Evolutionary conservation across 306 rosid genomes (phyloP).

Genomic region (Castanospermum australe): DNA sequence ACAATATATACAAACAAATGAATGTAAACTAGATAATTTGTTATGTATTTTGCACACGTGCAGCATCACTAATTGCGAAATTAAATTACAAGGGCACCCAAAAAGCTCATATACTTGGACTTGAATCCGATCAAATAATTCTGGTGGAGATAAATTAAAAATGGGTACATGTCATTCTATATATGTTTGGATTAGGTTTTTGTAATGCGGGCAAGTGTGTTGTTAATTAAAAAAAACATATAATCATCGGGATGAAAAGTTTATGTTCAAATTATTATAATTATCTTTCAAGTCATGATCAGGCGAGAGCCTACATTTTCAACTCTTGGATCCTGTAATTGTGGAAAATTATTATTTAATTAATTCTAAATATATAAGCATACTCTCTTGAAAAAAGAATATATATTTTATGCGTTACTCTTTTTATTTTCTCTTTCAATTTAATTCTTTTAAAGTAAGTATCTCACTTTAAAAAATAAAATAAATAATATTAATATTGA

Average conservation of each 20-base stretch:
- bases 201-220: background rate
- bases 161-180: background rate
- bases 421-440: background rate
- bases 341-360: constrained; percentile 26
- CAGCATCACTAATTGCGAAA: background rate
- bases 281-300: background rate
- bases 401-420: background rate
- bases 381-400: background rate
- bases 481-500: too few species aligned
- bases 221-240: background rate
- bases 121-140: background rate
- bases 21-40: too few species aligned
- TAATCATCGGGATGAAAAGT: background rate
- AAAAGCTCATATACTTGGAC: background rate
- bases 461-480: too few species aligned
- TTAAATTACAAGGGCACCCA: background rate
- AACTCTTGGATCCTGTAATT: constrained; percentile 27
- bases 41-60: too few species aligned
- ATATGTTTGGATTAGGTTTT: background rate
- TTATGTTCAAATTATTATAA: background rate
- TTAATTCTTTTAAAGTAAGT: too few species aligned
- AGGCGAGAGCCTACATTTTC: constrained; percentile 17
- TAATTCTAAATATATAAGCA: background rate
- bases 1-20: background rate
- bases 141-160: background rate